Conservation (phyloP, 2,329 filamentous ascomycete genomes). For the Dactylella cylindrospora region DNA sequence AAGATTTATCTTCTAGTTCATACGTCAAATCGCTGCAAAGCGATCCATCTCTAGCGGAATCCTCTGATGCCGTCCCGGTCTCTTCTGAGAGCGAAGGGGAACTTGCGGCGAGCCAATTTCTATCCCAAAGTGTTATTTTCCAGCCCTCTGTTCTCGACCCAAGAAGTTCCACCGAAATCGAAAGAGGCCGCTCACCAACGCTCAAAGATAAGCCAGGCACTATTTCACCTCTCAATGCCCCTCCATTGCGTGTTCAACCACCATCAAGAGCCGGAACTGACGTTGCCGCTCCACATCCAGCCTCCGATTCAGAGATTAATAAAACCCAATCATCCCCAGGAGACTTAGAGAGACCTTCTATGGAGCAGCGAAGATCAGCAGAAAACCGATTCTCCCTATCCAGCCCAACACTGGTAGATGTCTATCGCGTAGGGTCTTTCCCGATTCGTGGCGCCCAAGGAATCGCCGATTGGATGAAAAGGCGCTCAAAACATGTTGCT, state of each 20-base stretch:
- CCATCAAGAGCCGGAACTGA: conserved; percentile 34
- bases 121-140: conserved; percentile 85
- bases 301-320: conserved; percentile 10
- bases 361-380: conserved; percentile 23
- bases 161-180: conserved; percentile 15
- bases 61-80: conserved; percentile 66
- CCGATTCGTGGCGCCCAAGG: conserved; percentile 80
- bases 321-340: conserved; percentile 27
- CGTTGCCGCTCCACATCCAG: conserved; percentile 5
- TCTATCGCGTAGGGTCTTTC: conserved; percentile 67
- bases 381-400: conserved; percentile 51
- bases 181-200: conserved; percentile 35
- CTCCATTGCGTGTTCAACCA: conserved; percentile 32
- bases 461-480: conserved; percentile 79
- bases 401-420: conserved; percentile 59
- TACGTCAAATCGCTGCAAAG: conserved; percentile 40
- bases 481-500: conserved; percentile 77
- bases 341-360: conserved; percentile 21
- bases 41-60: conserved; percentile 50
- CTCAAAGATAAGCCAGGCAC: conserved; percentile 30
- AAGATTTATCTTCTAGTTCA: conserved; percentile 27
- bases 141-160: conserved; percentile 64
- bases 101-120: conserved; percentile 85
- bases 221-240: conserved; percentile 19
- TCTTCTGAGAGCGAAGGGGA: conserved; percentile 72